These are phyloP conservation scores for Fusarium irregulare DNA, from an alignment of 2,329 filamentous ascomycete species.

Conservation along the genomic window DNA sequence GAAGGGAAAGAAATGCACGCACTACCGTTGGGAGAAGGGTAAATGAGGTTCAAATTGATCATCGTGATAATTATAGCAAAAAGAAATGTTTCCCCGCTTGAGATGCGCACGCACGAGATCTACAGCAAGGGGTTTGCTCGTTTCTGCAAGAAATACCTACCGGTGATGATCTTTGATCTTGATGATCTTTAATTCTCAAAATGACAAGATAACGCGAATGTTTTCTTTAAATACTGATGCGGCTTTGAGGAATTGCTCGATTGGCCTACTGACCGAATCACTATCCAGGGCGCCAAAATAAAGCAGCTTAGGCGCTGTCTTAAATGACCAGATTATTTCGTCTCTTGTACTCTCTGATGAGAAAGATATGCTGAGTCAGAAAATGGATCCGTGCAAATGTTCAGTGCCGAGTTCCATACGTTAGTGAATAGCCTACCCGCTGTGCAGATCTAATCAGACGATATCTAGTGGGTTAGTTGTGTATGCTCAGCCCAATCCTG, in stretches of 20 bases:
- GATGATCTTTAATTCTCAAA: not conserved
- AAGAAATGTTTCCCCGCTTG: constrained; percentile 21
- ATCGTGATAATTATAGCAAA: not conserved
- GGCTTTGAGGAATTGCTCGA: not conserved
- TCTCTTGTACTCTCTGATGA: not conserved
- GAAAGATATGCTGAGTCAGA: not conserved
- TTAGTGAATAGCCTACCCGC: not conserved
- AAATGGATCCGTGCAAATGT: not conserved
- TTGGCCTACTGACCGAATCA: no score
- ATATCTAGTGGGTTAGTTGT: not conserved
- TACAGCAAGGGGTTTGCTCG: not conserved
- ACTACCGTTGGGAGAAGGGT: no score
- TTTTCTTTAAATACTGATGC: not conserved
- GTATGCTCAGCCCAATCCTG: not conserved
- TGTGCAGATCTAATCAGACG: constrained; percentile 10
- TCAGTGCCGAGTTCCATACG: no score
- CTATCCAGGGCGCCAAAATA: no score
- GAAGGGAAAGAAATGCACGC: no score
- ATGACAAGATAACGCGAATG: not conserved
- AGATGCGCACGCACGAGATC: not conserved
- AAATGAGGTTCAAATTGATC: not conserved
- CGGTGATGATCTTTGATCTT: not conserved
- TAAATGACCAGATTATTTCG: not conserved
- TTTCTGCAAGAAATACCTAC: not conserved
- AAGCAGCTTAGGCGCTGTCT: rapidly evolving